Base-by-base conservation (phyloP, 345 rosid species). In the Jatropha curcas region DNA sequence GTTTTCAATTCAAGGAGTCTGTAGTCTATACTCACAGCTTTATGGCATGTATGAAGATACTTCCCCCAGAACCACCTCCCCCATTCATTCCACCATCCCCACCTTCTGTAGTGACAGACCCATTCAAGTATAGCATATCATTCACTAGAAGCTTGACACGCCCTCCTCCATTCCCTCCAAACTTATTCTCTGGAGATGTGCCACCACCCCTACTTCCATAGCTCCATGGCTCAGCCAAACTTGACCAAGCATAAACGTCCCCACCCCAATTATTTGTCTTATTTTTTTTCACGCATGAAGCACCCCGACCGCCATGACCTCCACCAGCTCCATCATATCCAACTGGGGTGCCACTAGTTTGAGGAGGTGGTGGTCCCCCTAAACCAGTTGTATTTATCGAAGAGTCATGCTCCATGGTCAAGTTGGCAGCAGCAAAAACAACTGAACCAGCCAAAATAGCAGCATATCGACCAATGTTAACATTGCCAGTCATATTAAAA, bases 1-100 rank as follows among this genome's bases (percentile, higher is more conserved):
- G 67, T 57, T 34, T 19, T 25, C 52, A 7, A 27, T 61, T n/a
- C 50, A 55, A 53, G 65, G 14, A 39, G 64, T 11, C 60, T 72
- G 63, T 22, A 39, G 64, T 11, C 60, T 72, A 60, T 22, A 86
- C 97, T 92, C 83, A 94, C 98, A 92, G 76, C 86, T 94, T 94
- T 43, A 89, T 64, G 7, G 97, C 84, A 59, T 39, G 77, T 58
- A 92, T 71, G 74, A 55, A 81, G 70, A 92, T 87, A 76, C 98
- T 94, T 80, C 98, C 98, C 80, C 98, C 98, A 79, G 98, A 94
- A 30, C 98, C 98, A 67, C 98, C 98, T 69, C 98, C 98, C 27
- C 94, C 91, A 35, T 76, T 80, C 41, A 71, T 75, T 24, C 97
- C 94, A 62, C 92, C 92, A 81, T 88, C 86, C 65, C 97, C 98